Evolutionary conservation across 345 rosid species (phyloP), one percentile per base, ranked within the genome.

Genomic region (Salix koriyanagi): DNA sequence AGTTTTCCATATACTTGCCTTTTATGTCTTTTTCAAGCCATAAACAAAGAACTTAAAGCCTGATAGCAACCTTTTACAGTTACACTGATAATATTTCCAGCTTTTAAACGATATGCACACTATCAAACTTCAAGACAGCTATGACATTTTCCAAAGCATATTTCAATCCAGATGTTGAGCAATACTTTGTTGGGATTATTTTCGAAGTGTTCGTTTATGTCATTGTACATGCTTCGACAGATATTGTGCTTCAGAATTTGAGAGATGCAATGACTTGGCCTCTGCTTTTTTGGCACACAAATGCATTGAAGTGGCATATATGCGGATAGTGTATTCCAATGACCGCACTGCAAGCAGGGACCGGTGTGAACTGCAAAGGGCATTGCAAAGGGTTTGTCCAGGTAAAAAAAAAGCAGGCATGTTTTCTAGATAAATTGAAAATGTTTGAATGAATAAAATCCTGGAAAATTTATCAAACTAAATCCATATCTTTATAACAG

Each of bases 241-340:
- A 30, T 66, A 9, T 46, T 76, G 79, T 62, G 79, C 79, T 48
- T 48, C 7, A 28, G 79, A 70, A 44, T 76, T 58, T 70, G 74
- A 76, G 74, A 76, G 64, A 62, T 62, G 19, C 26, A 46, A 76
- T 41, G 74, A 60, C 79, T 60, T 76, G 74, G 74, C 74, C 19
- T 34, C 69, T 60, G 75, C 79, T 30, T 28, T 68, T 42, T 30
- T 70, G 74, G 79, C 79, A 13, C 62, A 61, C 69, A 76, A 76
- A 46, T 76, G 79, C 74, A 70, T 61, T 46, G 79, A 70, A 50
- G 74, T 69, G 58, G 69, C 79, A 11, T 70, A 76, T 34, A 69
- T 61, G 79, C 61, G 71, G 67, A 75, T 70, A 48, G 65, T 76
- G 9, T 60, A 61, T 58, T 70, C 68, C 46, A 52, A 26, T n/a